Evolutionary conservation across 352 stramenopile species (phyloP), one percentile per base, ranked within the genome.

Genomic region (Poterioochromonas sp.): DNA sequence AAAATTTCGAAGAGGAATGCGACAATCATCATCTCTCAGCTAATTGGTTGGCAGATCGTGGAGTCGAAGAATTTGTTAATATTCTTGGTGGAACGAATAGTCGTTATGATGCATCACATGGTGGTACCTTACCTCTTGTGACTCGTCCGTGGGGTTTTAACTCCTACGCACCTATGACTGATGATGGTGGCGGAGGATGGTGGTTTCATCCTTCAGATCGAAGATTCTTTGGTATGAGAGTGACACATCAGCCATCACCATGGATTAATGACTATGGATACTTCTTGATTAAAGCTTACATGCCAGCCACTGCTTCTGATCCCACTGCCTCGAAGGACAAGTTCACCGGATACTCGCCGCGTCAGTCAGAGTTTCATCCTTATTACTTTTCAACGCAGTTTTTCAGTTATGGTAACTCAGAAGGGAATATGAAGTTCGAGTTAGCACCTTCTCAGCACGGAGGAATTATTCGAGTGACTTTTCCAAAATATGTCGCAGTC

Each of bases 361-460:
- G 0, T 44, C 8, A 35, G 11, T 64, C 69, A 12, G 37, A 11
- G 2, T 78, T 68, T 29, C 5, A 26, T 29, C 71, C 71, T 44
- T 69, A 78, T 53, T 69, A 39, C n/a, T 78, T 68, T 29, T 12
- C 2, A 34, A 44, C 47, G 8, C 11, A 1, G 32, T 53, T 78
- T 37, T 51, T 69, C 1, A 29, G 1, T 11, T 78, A 78, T 53
- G 37, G 71, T 26, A 78, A 8, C 18, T 8, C 15, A 51, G 22
- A 51, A 26, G 37, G 15, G 5, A 44, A 15, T 1, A 15, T 44
- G 39, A 37, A 34, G 18, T 26, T 64, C 2, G 71, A 44, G 11
- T 65, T 78, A 39, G 70, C 78, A 62, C 49, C 71, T 32, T 73
- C 71, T 63, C 39, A 44, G 44, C 78, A 79, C n/a, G 78, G 78